These are phyloP conservation scores for Pisolithus sp. DNA, from an alignment of 768 basidiomycete species.

Conservation along the genomic window DNA sequence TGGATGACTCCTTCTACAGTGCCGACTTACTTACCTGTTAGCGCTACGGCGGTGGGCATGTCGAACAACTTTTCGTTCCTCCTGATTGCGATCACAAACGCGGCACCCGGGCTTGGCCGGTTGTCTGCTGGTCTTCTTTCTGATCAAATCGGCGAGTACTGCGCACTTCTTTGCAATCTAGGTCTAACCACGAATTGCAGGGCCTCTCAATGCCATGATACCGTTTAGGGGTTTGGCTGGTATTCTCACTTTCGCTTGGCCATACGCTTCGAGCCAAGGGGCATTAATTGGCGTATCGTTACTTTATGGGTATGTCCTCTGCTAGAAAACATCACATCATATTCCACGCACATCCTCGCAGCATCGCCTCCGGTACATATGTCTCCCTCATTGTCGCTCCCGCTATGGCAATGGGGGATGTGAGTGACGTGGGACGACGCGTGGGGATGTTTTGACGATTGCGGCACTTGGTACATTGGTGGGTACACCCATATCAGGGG, in stretches of 20 bases:
- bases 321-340: too few relatives aligned
- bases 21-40: conserved; percentile 56
- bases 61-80: conserved; percentile 51
- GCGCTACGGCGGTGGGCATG: conserved; percentile 25
- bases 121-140: conserved; percentile 45
- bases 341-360: too few relatives aligned
- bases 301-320: conserved; percentile 52
- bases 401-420: too few relatives aligned
- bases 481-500: too few relatives aligned
- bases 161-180: neutral
- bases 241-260: conserved; percentile 65
- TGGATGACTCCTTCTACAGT: conserved; percentile 30
- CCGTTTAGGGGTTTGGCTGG: conserved; percentile 54
- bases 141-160: conserved; percentile 43
- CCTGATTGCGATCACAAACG: conserved; percentile 63
- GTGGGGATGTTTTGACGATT: too few relatives aligned
- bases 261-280: conserved; percentile 42
- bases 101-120: conserved; percentile 56
- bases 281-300: conserved; percentile 49
- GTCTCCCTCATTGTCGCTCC: too few relatives aligned
- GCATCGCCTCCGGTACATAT: too few relatives aligned
- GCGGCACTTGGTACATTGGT: too few relatives aligned
- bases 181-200: conserved; percentile 26
- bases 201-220: conserved; percentile 61
- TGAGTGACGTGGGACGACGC: too few relatives aligned